Evolutionary conservation across 2,329 filamentous ascomycete species (phyloP).

Genomic region (Diaporthe citri): DNA sequence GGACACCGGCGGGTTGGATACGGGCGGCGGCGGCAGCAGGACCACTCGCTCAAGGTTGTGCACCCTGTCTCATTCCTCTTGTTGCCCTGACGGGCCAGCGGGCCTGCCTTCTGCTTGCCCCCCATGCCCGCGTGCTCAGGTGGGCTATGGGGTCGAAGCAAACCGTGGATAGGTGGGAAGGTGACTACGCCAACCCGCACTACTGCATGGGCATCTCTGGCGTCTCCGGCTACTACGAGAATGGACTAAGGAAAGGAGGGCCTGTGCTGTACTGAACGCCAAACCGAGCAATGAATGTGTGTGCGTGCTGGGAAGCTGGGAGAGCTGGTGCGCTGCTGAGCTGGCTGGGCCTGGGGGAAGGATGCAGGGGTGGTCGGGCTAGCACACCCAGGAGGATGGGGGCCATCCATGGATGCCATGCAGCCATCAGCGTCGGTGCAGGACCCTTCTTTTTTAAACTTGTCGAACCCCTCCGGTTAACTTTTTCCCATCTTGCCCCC

Average conservation of each 20-base stretch:
- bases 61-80: background rate
- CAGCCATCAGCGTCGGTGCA: conserved; percentile 21
- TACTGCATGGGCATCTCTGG: conserved; percentile 18
- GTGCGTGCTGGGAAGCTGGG: background rate
- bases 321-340: background rate
- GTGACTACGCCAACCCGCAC: conserved; percentile 5
- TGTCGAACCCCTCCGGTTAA: background rate
- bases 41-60: background rate
- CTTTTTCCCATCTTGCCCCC: background rate
- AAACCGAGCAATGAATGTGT: background rate
- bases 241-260: conserved; percentile 1
- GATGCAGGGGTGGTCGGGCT: conserved; percentile 23
- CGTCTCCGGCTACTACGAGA: conserved; percentile 11
- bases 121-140: conserved; percentile 18
- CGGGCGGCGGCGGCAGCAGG: background rate
- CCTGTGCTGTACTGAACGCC: background rate
- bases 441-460: conserved; percentile 38
- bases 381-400: conserved; percentile 13
- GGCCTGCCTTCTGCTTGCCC: background rate
- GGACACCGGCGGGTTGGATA: background rate
- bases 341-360: background rate
- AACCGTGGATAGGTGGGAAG: conserved; percentile 10
- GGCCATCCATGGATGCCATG: conserved; percentile 5
- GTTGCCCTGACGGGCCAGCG: background rate
- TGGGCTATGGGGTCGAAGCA: background rate